Conservation (phyloP, 148 eudicot species). For the Rhododendron ferrugineum region DNA sequence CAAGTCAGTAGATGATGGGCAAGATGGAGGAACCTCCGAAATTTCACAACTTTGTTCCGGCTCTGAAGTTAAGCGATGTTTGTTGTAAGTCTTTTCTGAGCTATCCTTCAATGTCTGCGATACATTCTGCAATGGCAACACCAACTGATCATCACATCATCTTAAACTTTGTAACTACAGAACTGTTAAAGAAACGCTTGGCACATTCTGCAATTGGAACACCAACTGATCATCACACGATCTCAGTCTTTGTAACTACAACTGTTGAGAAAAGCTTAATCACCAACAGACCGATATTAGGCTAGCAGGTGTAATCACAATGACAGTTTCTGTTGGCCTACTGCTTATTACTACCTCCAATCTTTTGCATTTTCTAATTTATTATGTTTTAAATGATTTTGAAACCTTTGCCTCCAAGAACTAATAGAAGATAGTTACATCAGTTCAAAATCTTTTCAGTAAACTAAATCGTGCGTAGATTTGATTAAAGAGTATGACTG, state of each 20-base stretch:
- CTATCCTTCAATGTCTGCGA: constrained; percentile 15
- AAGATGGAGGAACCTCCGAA: constrained; percentile 24
- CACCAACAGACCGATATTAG: not conserved
- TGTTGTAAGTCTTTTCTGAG: constrained; percentile 17
- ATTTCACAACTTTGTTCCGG: constrained; percentile 17
- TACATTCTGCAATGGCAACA: constrained; percentile 23
- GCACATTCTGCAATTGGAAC: constrained; percentile 22
- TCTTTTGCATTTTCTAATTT: not conserved
- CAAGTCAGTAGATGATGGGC: constrained; percentile 26
- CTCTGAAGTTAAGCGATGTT: constrained; percentile 11
- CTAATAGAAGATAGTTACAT: not conserved
- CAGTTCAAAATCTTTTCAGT: not conserved
- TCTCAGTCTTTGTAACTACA: not conserved
- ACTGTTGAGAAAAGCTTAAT: not conserved
- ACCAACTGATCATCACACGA: not conserved
- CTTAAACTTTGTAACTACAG: not conserved
- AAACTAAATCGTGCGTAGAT: not conserved
- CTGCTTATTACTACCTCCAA: not conserved
- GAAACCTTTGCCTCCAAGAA: not conserved
- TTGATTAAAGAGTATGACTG: not conserved
- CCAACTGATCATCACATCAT: constrained; percentile 2
- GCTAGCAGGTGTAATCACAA: not conserved
- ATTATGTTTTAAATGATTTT: not conserved
- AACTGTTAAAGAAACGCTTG: not conserved
- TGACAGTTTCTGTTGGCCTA: not conserved